Base-by-base conservation (phyloP, 2,329 filamentous ascomycete genomes). In the Colletotrichum simmondsii region DNA sequence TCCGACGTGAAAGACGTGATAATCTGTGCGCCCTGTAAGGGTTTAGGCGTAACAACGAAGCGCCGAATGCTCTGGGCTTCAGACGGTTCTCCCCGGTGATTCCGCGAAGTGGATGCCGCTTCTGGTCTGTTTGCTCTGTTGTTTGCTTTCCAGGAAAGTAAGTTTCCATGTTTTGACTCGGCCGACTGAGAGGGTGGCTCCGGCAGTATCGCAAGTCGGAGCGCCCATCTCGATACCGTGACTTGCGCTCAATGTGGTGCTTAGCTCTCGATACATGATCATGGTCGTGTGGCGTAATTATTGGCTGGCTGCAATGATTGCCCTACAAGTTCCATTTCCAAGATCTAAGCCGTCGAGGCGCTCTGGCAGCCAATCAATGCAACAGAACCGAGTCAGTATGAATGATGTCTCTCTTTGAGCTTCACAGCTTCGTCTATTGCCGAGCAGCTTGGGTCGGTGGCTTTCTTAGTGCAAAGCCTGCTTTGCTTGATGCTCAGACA, bases 371-470 rank as follows among this genome's bases (percentile, higher is more conserved):
- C 66, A 72, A 72, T 72, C 46, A 65, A 24, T 7, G 6, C 16
- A 24, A 14, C 22, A 4, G 10, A 14, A 35, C 28, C 54, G 60
- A 72, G 70, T 70, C 66, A 70, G 66, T 26, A 63, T 60, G 60
- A 60, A 52, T 28, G 16, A 70, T 70, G 70, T 70, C 66, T 70
- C 60, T 70, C 56, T 56, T 61, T 70, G 54, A 65, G 32, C 66
- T 60, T 61, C 56, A 35, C n/a, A 49, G 32, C 49, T 58, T 60
- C 35, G n/a, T 57, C 60, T 54, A 22, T 52, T 65, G 35, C 66
- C 49, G 65, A 64, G 32, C 54, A 35, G 46, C 66, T 65, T 46
- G 35, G 35, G 30, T 46, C 26, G 12, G 46, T 70, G 66, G 60
- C 66, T 65, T 70, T 72, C 3, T 16, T 49, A 35, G 62, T 49